Percentiles rank a stretch among this genome's conserved stretches.
Conservation (phyloP, 163 green algal species). For the Chloromonas sp. region DNA sequence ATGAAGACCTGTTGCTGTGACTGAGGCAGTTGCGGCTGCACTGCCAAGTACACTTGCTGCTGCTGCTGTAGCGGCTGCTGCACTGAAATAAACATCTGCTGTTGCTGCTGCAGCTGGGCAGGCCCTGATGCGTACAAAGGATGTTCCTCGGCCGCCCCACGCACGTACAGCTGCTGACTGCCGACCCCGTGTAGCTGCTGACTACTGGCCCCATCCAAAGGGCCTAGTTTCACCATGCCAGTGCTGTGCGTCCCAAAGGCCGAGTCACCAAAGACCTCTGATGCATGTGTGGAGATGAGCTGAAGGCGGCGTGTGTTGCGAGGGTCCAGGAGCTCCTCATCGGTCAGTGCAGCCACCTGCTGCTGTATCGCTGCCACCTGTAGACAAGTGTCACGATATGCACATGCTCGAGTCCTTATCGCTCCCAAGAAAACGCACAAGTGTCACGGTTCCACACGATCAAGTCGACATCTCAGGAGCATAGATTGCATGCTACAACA, state of each 20-base stretch:
- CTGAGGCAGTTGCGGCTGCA: background rate
- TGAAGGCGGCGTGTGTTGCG: background rate
- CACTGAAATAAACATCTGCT: background rate
- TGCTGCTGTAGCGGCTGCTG: background rate
- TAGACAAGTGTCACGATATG: too few relatives aligned
- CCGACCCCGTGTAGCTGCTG: background rate
- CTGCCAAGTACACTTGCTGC: background rate
- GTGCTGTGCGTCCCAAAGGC: too few relatives aligned
- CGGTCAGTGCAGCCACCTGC: background rate
- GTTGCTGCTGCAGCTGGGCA: background rate
- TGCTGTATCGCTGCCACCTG: background rate
- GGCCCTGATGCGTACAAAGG: background rate
- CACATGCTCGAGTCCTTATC: background rate
- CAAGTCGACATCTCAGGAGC: background rate
- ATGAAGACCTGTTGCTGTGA: background rate
- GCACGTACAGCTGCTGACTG: background rate
- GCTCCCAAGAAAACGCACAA: background rate
- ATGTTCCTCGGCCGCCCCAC: too few relatives aligned
- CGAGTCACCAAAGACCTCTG: too few relatives aligned
- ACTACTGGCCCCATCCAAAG: too few relatives aligned
- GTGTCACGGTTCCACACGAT: background rate
- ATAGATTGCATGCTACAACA: background rate
- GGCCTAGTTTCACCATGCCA: too few relatives aligned
- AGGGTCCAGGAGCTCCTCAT: background rate
- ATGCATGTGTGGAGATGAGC: background rate